phyloP scores from a whole-genome alignment of 2,329 filamentous ascomycete genomes.

The Sarocladium strictum region DNA sequence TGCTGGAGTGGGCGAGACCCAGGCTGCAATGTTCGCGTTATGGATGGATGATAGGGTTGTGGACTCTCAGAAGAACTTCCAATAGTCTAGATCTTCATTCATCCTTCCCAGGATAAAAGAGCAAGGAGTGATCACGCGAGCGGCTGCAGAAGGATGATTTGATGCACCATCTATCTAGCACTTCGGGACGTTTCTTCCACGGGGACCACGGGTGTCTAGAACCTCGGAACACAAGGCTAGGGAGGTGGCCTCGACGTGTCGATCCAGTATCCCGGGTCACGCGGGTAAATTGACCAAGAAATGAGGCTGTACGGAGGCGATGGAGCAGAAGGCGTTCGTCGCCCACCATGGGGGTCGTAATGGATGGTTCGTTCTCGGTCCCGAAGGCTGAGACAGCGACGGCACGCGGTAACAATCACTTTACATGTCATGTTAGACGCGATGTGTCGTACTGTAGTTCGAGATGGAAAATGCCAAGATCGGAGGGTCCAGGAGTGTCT shows the following conservation, averaged over 20 bases:
- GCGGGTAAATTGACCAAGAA: constrained; percentile 1
- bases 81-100: no score
- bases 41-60: neutral
- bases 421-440: neutral
- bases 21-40: neutral
- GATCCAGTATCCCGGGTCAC: neutral
- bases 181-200: neutral
- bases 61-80: no score
- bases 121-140: no score
- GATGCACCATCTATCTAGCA: no score
- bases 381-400: neutral
- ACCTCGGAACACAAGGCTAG: no score
- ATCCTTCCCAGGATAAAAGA: no score
- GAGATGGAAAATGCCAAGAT: neutral
- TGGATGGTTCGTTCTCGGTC: neutral
- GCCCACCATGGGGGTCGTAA: neutral
- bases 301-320: neutral
- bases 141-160: no score
- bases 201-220: neutral
- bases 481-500: neutral
- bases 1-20: neutral
- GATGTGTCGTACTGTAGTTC: neutral
- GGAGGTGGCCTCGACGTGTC: neutral
- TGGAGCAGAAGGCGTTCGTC: neutral
- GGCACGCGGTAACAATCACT: neutral